Evolutionary conservation across 306 rosid species (phyloP).

Genomic region (Inga oerstediana): DNA sequence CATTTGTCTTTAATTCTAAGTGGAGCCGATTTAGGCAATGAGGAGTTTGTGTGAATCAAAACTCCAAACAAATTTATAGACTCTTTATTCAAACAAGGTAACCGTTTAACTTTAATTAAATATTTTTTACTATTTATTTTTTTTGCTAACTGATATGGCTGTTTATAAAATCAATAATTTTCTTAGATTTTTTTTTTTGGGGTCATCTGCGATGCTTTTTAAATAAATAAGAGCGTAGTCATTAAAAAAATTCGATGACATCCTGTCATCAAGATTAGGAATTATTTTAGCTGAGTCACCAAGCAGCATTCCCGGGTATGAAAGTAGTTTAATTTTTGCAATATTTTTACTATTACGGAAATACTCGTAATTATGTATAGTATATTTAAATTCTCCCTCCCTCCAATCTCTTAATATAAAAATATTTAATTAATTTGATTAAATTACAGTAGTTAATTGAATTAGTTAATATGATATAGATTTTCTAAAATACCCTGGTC

Average conservation of each 20-base stretch:
- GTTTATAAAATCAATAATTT: too few relatives aligned
- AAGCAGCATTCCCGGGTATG: too few relatives aligned
- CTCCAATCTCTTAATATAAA: too few relatives aligned
- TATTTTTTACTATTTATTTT: neutral
- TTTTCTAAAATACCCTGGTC: too few relatives aligned
- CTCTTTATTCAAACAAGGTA: neutral
- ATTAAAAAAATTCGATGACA: neutral
- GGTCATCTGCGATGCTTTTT: neutral
- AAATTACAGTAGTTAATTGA: too few relatives aligned
- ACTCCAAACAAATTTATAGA: neutral
- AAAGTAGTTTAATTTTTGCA: neutral
- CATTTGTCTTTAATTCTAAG: neutral
- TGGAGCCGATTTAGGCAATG: neutral
- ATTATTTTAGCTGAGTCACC: too few relatives aligned
- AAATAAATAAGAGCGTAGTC: neutral
- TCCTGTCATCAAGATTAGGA: neutral
- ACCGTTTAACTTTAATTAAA: neutral
- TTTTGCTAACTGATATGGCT: neutral
- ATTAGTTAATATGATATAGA: too few relatives aligned
- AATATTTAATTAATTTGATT: too few relatives aligned
- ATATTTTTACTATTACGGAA: neutral
- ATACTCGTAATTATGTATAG: neutral
- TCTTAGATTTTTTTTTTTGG: too few relatives aligned
- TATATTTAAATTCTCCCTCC: too few relatives aligned
- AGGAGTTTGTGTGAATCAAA: neutral